These are phyloP conservation scores for Solanum ahanhuiri DNA, from an alignment of 257 asterid species.

Conservation along the genomic window DNA sequence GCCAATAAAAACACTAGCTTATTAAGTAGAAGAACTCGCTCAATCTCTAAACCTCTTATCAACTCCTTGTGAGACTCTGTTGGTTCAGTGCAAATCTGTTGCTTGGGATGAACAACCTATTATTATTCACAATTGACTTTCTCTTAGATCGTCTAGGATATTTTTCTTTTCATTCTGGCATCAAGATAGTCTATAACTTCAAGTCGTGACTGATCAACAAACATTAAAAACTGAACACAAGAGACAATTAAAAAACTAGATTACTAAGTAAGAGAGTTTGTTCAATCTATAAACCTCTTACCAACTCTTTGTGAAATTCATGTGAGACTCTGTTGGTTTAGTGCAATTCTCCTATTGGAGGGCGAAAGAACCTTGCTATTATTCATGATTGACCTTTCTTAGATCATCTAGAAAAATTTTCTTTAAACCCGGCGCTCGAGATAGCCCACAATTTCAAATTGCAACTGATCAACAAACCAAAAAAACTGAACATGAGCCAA, in stretches of 20 bases:
- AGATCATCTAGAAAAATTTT: background rate
- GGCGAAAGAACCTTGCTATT: background rate
- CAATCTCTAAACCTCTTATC: background rate
- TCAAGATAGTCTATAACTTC: background rate
- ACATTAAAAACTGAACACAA: background rate
- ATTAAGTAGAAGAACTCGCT: background rate
- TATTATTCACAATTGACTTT: background rate
- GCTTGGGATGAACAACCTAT: background rate
- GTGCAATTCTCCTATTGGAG: too few species aligned
- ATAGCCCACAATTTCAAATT: background rate
- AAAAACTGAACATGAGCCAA: background rate
- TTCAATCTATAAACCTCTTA: background rate
- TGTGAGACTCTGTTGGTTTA: too few species aligned
- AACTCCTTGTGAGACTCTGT: background rate
- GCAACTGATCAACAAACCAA: background rate
- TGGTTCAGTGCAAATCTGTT: background rate
- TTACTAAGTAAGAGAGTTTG: background rate
- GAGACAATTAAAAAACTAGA: background rate
- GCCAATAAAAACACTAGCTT: background rate
- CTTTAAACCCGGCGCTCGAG: too few species aligned
- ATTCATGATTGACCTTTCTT: background rate
- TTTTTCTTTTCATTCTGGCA: background rate
- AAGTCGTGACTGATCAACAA: background rate
- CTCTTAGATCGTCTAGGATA: background rate
- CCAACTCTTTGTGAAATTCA: too few species aligned